Percentiles rank a stretch among this genome's conserved stretches.
phyloP scores from a whole-genome alignment of 495 filamentous ascomycete genomes.

The Xylaria nigripes region DNA sequence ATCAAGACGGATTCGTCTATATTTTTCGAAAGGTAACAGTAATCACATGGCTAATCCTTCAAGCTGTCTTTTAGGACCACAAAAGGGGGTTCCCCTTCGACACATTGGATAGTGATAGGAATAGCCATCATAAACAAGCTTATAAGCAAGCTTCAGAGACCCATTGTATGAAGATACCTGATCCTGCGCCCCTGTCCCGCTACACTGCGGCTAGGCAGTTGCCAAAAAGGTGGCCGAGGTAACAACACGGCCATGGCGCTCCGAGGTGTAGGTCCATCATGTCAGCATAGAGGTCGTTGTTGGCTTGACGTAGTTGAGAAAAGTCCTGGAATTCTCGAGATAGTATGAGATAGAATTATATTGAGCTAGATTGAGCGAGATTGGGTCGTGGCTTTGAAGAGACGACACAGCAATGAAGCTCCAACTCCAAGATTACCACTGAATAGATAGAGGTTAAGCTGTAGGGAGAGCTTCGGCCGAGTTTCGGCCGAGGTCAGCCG shows the following conservation, averaged over 20 bases:
- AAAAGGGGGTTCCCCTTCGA: neutral
- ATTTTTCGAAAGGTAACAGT: conserved; percentile 9
- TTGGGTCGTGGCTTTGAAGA: neutral
- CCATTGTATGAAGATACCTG: conserved; percentile 12
- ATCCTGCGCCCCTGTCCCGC: conserved; percentile 19
- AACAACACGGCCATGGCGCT: neutral
- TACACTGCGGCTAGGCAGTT: conserved; percentile 13
- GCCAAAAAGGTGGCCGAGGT: neutral
- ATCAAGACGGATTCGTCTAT: conserved; percentile 2
- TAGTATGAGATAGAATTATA: no score
- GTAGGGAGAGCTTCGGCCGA: neutral
- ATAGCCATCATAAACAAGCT: conserved; percentile 6
- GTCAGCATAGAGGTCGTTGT: neutral
- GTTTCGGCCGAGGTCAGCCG: neutral
- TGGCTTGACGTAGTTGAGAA: neutral
- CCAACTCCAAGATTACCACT: neutral
- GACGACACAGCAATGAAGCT: neutral
- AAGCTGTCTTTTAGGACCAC: neutral
- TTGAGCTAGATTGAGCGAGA: no score
- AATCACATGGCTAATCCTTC: conserved; percentile 3
- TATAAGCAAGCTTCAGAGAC: conserved; percentile 5
- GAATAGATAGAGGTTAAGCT: neutral
- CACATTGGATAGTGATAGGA: neutral
- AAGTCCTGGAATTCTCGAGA: neutral
- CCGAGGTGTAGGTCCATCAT: neutral